A percentile compares a stretch with the other conserved stretches of the same genome.
phyloP scores from a whole-genome alignment of 495 filamentous ascomycete species.

The Terfezia claveryi region DNA sequence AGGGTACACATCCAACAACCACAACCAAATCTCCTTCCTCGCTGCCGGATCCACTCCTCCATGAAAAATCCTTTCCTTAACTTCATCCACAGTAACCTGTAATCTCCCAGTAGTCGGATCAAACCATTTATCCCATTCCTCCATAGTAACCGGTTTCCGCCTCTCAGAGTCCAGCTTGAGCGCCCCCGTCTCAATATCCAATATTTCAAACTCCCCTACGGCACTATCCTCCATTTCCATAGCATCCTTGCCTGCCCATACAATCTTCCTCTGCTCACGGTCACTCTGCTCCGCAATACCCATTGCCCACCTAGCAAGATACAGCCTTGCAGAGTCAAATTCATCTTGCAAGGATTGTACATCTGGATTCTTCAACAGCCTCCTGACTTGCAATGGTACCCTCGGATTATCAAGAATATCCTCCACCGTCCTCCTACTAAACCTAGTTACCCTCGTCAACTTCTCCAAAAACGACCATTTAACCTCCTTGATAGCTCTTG shows the following conservation, averaged over 20 bases:
- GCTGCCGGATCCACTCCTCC: slow-evolving; percentile 77
- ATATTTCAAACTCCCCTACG: slow-evolving; percentile 85
- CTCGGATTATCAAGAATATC: slow-evolving; percentile 76
- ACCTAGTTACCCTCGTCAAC: slow-evolving; percentile 87
- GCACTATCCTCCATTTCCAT: slow-evolving; percentile 83
- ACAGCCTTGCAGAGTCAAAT: slow-evolving; percentile 85
- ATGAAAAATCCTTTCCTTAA: slow-evolving; percentile 90
- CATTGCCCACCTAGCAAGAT: slow-evolving; percentile 94
- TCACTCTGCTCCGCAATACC: slow-evolving; percentile 93
- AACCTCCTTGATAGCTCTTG: slow-evolving; percentile 85
- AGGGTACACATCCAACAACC: slow-evolving; percentile 70
- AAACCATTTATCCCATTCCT: slow-evolving; percentile 79
- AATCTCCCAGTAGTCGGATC: slow-evolving; percentile 49
- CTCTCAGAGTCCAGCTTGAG: slow-evolving; percentile 45
- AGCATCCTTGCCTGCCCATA: slow-evolving; percentile 84
- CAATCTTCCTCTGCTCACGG: slow-evolving; percentile 43
- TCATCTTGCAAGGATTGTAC: slow-evolving; percentile 90
- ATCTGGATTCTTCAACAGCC: slow-evolving; percentile 75
- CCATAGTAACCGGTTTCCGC: slow-evolving; percentile 51
- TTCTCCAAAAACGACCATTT: slow-evolving; percentile 90
- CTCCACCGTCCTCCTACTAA: slow-evolving; percentile 76
- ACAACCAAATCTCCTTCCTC: slow-evolving; percentile 90
- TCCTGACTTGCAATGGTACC: slow-evolving; percentile 64
- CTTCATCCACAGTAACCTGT: slow-evolving; percentile 62
- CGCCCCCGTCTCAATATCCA: slow-evolving; percentile 56